Percentiles rank a stretch among this genome's conserved stretches.
Conservation (phyloP, 352 stramenopile species). For the Globisporangium nodosum region DNA sequence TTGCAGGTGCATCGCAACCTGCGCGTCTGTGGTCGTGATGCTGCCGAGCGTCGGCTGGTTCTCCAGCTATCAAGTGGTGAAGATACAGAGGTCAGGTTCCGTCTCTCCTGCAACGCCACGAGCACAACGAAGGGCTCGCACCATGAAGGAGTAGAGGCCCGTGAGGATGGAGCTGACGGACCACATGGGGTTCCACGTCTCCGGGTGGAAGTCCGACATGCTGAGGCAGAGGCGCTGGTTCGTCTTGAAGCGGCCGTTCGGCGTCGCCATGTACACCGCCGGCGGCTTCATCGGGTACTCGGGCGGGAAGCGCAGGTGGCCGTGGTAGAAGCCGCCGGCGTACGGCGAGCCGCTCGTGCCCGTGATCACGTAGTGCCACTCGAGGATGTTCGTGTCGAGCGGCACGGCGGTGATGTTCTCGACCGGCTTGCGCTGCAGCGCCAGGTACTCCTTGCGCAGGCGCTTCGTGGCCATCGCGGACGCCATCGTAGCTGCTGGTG, state of each 20-base stretch:
- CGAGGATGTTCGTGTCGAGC: conserved; percentile 92
- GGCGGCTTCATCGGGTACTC: conserved; percentile 95
- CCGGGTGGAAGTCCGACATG: conserved; percentile 95
- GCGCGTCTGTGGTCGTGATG: conserved; percentile 68
- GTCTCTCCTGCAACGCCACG: too few species aligned
- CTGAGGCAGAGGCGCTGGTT: conserved; percentile 90
- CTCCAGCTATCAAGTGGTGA: conserved; percentile 29
- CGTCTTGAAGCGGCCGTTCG: conserved; percentile 90
- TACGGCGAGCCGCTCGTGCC: conserved; percentile 62
- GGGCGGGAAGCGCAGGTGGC: conserved; percentile 89
- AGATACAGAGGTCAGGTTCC: too few species aligned
- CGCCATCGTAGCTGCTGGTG: conserved; percentile 29
- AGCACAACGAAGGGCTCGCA: conserved; percentile 11
- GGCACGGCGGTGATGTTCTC: conserved; percentile 85
- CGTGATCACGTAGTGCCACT: conserved; percentile 93
- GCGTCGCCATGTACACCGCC: conserved; percentile 92
- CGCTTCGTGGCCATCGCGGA: conserved; percentile 83
- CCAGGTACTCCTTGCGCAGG: conserved; percentile 89
- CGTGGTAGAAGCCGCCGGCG: conserved; percentile 87
- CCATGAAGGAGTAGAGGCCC: conserved; percentile 94
- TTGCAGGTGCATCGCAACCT: conserved; percentile 22
- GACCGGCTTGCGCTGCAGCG: conserved; percentile 81
- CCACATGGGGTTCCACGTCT: conserved; percentile 96
- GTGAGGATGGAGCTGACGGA: conserved; percentile 92
- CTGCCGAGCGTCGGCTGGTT: conserved; percentile 82